Evolutionary conservation across 768 basidiomycete genomes (phyloP).

Genomic region (Tylopilus subfusipes): DNA sequence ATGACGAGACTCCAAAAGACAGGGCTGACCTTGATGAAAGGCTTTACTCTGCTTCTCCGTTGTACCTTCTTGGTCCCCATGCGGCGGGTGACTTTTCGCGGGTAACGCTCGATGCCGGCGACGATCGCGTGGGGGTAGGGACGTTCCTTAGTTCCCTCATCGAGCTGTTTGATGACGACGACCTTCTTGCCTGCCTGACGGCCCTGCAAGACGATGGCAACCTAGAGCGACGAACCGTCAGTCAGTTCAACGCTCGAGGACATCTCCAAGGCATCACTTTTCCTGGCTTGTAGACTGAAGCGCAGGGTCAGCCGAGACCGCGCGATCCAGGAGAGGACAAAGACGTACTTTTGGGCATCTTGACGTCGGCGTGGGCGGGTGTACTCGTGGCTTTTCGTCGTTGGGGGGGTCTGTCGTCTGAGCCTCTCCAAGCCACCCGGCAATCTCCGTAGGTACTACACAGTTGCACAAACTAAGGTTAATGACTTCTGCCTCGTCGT

Average conservation of each 20-base stretch:
- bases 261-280: slow-evolving; percentile 51
- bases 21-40: slow-evolving; percentile 91
- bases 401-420: slow-evolving; percentile 1
- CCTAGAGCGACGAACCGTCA: slow-evolving; percentile 45
- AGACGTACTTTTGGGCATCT: slow-evolving; percentile 42
- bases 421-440: slow-evolving; percentile 35
- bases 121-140: slow-evolving; percentile 98
- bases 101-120: slow-evolving; percentile 97
- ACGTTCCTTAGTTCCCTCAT: slow-evolving; percentile 95
- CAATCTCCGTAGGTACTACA: slow-evolving; percentile 27
- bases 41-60: slow-evolving; percentile 95
- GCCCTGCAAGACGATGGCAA: slow-evolving; percentile 96
- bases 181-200: slow-evolving; percentile 99
- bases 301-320: slow-evolving; percentile 12
- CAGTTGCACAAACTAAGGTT: slow-evolving; percentile 21
- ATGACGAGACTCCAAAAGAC: background rate
- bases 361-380: slow-evolving; percentile 33
- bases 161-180: slow-evolving; percentile 95
- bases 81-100: slow-evolving; percentile 92
- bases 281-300: slow-evolving; percentile 88
- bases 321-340: background rate
- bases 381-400: slow-evolving; percentile 22
- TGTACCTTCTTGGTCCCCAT: slow-evolving; percentile 97
- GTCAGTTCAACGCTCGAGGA: background rate
- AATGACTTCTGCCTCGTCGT: background rate